Evolutionary conservation across 148 eudicot genomes (phyloP), one percentile per base, ranked within the genome.

Genomic region (Diospyros lotus): DNA sequence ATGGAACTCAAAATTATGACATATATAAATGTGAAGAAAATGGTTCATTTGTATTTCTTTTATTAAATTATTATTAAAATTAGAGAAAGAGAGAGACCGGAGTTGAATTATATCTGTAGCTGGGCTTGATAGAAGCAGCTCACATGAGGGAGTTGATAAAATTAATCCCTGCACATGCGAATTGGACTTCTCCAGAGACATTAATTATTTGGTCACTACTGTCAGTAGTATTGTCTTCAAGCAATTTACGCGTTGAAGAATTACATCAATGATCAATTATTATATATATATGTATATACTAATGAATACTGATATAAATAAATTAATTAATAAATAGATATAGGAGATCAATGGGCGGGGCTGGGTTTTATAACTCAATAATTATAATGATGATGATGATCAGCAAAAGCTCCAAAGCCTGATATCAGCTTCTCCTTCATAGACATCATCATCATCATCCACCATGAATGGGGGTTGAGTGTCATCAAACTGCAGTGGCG

Each of bases 371-470:
- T 8, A n/a, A n/a, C n/a, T n/a, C n/a, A n/a, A n/a, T n/a, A n/a
- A n/a, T n/a, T n/a, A n/a, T n/a, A n/a, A 46, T 1, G 18, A 15
- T n/a, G 6, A 28, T 28, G 11, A 68, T 68, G 58, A 69, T 87
- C 81, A 90, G 73, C 86, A 77, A 74, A 89, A 93, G 84, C 80
- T 87, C 98, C 98, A 93, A 9, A 93, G 79, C 15, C 83, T 79
- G 58, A 93, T 87, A 74, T 93, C 96, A 43, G 80, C 83, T 10
- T 88, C 97, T 78, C 28, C 28, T 28, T 90, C 90, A 72, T 84
- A 85, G 71, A 75, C 75, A 70, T 83, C 81, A 73, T 89, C 90
- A 68, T 73, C 75, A 70, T 83, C 81, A 73, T 89, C 90, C 69
- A 76, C 65, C 17, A 80, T 73, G 2, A 79, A 50, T 3, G 92